These are phyloP conservation scores for Adansonia digitata DNA, from an alignment of 345 rosid species.

Conservation along the genomic window DNA sequence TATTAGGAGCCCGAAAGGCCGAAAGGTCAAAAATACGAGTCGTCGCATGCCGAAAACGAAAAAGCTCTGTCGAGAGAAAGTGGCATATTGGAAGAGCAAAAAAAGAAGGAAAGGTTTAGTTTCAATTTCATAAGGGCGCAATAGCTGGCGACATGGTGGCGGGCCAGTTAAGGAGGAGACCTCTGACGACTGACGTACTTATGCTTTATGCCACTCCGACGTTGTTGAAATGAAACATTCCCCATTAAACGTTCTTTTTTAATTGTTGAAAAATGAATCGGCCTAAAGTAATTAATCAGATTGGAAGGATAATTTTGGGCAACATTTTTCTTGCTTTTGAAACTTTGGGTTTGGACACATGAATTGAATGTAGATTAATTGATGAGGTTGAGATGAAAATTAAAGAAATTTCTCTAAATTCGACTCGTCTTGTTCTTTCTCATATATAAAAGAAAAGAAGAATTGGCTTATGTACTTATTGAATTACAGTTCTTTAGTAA, in stretches of 20 bases:
- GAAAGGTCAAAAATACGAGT: not conserved
- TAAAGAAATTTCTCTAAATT: too few relatives aligned
- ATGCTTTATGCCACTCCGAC: too few relatives aligned
- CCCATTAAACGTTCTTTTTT: not conserved
- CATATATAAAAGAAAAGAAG: too few relatives aligned
- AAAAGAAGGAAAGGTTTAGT: not conserved
- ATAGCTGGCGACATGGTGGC: not conserved
- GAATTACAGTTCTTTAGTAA: too few relatives aligned
- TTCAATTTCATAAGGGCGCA: not conserved
- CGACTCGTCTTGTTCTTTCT: not conserved
- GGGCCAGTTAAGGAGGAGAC: constrained; percentile 1
- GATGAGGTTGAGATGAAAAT: not conserved
- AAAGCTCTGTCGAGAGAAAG: not conserved
- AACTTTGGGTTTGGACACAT: not conserved
- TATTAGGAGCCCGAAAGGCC: not conserved
- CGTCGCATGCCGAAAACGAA: not conserved
- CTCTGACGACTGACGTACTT: not conserved
- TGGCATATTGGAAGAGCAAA: not conserved
- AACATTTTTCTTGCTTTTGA: not conserved
- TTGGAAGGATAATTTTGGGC: too few relatives aligned
- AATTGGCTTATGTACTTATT: too few relatives aligned
- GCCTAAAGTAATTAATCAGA: not conserved
- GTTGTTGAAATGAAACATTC: too few relatives aligned
- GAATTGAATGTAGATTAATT: not conserved
- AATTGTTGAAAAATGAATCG: not conserved